Percentiles rank a stretch among this genome's conserved stretches.
Evolutionary conservation across 805 yeast species (phyloP).

Genomic region (Lipomyces orientalis): DNA sequence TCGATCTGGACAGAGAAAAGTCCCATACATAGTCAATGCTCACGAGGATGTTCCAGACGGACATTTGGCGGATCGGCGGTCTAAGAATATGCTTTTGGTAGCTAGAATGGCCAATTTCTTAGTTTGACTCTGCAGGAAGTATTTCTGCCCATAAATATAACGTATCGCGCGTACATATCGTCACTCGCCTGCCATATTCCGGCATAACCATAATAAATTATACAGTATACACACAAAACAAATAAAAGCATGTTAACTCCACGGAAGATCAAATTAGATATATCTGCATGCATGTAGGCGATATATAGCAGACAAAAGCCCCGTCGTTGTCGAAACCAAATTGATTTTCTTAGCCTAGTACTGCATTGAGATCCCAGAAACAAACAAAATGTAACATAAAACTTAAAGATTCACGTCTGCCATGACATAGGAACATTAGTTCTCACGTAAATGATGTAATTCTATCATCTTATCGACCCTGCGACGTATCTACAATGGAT

Average conservation of each 20-base stretch:
- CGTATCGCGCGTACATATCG: background rate
- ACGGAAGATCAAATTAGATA: slow-evolving; percentile 1
- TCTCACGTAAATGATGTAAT: background rate
- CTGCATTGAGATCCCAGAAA: background rate
- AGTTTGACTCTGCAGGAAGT: background rate
- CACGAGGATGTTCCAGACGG: background rate
- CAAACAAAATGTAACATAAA: background rate
- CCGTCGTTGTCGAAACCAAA: background rate
- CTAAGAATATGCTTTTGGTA: background rate
- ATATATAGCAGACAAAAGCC: background rate
- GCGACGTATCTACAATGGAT: slow-evolving; percentile 15
- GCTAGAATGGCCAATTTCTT: background rate
- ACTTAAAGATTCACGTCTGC: background rate
- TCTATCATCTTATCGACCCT: slow-evolving; percentile 2
- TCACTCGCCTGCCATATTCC: slow-evolving; percentile 1
- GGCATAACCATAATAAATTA: background rate
- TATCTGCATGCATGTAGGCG: background rate
- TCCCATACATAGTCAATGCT: background rate
- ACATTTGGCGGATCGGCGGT: background rate
- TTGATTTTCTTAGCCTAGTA: background rate
- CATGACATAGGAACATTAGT: background rate
- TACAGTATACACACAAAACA: background rate
- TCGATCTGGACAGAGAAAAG: background rate
- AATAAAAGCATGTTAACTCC: background rate
- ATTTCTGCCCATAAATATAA: background rate